Percentiles rank a stretch among this genome's conserved stretches.
Evolutionary conservation across 106 monocot genomes (phyloP).

Genomic region (Chionographis japonica): DNA sequence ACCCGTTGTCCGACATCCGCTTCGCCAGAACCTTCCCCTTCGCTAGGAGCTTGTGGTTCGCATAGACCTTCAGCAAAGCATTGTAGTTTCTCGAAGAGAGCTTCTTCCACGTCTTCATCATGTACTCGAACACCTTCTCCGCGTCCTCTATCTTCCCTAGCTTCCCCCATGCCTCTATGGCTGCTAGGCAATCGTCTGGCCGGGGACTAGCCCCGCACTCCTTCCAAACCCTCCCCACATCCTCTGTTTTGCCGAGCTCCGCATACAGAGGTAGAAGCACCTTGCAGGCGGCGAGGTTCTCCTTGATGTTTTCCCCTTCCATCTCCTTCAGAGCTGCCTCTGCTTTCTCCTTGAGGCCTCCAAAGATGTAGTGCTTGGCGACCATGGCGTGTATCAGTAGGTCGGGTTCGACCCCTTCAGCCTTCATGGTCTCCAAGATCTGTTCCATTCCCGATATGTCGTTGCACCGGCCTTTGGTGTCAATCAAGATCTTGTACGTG

Average conservation of each 20-base stretch:
- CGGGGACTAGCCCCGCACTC: conserved; percentile 34
- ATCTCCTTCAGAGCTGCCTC: conserved; percentile 55
- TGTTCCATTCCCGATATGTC: conserved; percentile 76
- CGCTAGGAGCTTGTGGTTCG: conserved; percentile 50
- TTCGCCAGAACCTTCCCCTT: conserved; percentile 70
- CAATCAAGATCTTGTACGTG: conserved; percentile 74
- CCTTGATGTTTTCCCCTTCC: conserved; percentile 53
- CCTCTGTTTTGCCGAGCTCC: conserved; percentile 42
- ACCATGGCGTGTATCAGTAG: conserved; percentile 25
- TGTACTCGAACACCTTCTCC: conserved; percentile 58
- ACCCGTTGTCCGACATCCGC: conserved; percentile 54
- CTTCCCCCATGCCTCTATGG: conserved; percentile 77
- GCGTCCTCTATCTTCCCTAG: conserved; percentile 52
- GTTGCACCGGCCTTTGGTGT: conserved; percentile 55
- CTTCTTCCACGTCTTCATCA: conserved; percentile 32
- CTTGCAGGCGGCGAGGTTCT: conserved; percentile 37
- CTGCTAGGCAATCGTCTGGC: conserved; percentile 45
- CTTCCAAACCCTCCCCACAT: conserved; percentile 72
- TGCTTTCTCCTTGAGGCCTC: conserved; percentile 57
- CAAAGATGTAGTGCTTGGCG: conserved; percentile 48
- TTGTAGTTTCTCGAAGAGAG: conserved; percentile 55
- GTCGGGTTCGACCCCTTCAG: conserved; percentile 57
- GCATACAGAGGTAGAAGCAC: conserved; percentile 67
- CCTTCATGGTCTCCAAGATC: conserved; percentile 65
- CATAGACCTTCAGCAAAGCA: conserved; percentile 60